These are phyloP conservation scores for Beauveria bassiana DNA, from an alignment of 2,329 filamentous ascomycete species.

Conservation along the genomic window DNA sequence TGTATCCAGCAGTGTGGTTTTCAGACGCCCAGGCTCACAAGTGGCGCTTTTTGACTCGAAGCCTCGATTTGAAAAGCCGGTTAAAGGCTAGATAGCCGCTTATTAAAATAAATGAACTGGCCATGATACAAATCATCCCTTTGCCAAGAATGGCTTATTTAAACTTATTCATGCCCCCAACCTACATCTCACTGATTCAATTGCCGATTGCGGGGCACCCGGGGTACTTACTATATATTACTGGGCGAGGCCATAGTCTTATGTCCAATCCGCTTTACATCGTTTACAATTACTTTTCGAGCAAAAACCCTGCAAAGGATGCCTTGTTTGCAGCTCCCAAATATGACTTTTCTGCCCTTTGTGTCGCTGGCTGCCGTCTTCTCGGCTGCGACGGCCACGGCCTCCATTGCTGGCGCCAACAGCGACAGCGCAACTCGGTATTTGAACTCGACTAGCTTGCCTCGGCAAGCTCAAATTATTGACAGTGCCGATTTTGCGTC, in stretches of 20 bases:
- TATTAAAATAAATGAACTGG: too few species aligned
- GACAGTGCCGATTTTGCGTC: not conserved
- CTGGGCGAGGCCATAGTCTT: too few species aligned
- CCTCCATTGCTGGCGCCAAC: not conserved
- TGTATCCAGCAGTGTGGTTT: too few species aligned
- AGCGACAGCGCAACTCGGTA: not conserved
- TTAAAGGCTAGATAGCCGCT: not conserved
- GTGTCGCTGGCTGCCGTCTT: not conserved
- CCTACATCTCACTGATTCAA: not conserved
- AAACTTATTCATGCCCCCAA: not conserved
- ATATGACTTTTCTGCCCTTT: not conserved
- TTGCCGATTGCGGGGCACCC: slow-evolving; percentile 1
- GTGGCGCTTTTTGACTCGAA: too few species aligned
- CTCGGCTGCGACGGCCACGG: not conserved
- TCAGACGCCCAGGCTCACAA: too few species aligned
- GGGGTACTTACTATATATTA: not conserved
- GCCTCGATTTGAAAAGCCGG: too few species aligned
- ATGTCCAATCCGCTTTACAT: not conserved
- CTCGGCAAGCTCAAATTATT: not conserved
- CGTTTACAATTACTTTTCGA: too few species aligned
- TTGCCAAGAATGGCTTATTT: not conserved
- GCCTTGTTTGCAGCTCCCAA: not conserved
- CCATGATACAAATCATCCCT: too few species aligned
- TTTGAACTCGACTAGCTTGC: not conserved
- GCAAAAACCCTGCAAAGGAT: not conserved